Evolutionary conservation across 129 eudicot species (phyloP).

Genomic region (Tagetes erecta): DNA sequence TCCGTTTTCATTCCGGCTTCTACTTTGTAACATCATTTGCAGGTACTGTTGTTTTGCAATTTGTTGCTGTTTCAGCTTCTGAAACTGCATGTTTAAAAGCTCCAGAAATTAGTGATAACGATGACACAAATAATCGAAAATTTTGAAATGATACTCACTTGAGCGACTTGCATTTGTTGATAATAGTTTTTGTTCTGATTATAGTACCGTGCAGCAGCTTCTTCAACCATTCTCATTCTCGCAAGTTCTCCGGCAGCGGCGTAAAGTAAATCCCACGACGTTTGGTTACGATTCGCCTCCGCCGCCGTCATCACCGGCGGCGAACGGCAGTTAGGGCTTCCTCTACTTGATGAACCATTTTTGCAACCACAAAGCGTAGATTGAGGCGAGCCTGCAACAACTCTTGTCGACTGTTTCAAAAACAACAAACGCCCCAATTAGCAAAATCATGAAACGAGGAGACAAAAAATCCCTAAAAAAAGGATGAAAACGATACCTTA

Average conservation of each 20-base stretch:
- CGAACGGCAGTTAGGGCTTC: constrained; percentile 58
- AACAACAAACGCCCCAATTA: constrained; percentile 2
- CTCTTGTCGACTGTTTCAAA: constrained; percentile 32
- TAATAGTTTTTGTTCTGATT: constrained; percentile 29
- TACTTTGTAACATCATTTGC: constrained; percentile 40
- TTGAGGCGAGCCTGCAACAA: constrained; percentile 71
- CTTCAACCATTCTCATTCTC: constrained; percentile 60
- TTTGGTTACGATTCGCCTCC: constrained; percentile 12
- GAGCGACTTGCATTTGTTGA: constrained; percentile 58
- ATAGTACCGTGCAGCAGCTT: constrained; percentile 28
- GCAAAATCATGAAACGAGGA: neutral
- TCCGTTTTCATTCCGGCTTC: constrained; percentile 24
- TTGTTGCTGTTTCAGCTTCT: constrained; percentile 50
- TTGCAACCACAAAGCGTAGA: constrained; percentile 68
- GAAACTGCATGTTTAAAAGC: constrained; percentile 28
- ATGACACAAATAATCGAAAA: neutral
- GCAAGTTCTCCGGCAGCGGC: constrained; percentile 91
- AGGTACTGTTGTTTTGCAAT: constrained; percentile 43
- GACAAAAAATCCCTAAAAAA: neutral
- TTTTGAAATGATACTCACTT: constrained; percentile 26
- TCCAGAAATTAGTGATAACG: neutral
- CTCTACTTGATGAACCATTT: constrained; percentile 60
- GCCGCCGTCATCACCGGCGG: constrained; percentile 44
- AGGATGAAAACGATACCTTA: constrained; percentile 37
- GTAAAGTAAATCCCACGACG: constrained; percentile 53